These are phyloP conservation scores for Thraustochytrium aureum DNA, from an alignment of 352 stramenopile genomes.

Conservation along the genomic window DNA sequence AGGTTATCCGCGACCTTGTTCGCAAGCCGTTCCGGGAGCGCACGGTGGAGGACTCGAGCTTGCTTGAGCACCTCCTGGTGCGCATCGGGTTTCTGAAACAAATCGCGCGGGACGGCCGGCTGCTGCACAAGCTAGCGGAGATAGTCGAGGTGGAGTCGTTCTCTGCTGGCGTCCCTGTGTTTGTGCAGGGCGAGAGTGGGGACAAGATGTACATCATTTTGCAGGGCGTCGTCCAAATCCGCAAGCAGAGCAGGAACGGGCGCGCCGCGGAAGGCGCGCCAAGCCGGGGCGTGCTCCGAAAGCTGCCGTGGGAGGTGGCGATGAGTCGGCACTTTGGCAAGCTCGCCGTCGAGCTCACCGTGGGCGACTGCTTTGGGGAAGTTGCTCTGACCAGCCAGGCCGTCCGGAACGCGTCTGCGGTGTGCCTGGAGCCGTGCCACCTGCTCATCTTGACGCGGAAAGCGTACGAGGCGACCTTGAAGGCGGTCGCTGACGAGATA, in stretches of 20 bases:
- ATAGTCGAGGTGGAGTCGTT: not conserved
- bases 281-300: too few relatives aligned
- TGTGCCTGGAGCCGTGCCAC: slow-evolving; percentile 19
- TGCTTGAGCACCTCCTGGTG: slow-evolving; percentile 23
- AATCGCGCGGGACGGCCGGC: not conserved
- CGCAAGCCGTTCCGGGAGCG: not conserved
- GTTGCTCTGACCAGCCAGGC: not conserved
- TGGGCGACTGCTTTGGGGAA: slow-evolving; percentile 41
- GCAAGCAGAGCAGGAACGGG: not conserved
- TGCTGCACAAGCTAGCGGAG: slow-evolving; percentile 4
- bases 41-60: not conserved
- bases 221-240: slow-evolving; percentile 35
- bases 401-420: slow-evolving; percentile 5
- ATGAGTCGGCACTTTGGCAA: slow-evolving; percentile 8
- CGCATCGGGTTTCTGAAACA: slow-evolving; percentile 48
- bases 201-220: slow-evolving; percentile 49
- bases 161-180: not conserved
- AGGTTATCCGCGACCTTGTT: slow-evolving; percentile 31
- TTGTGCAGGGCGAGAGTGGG: slow-evolving; percentile 21
- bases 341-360: not conserved
- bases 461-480: slow-evolving; percentile 19
- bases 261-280: not conserved
- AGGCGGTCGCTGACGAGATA: not conserved
- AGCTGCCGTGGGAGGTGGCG: not conserved
- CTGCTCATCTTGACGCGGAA: not conserved